Conservation (phyloP, 352 stramenopile genomes). For the Phytophthora cactorum region DNA sequence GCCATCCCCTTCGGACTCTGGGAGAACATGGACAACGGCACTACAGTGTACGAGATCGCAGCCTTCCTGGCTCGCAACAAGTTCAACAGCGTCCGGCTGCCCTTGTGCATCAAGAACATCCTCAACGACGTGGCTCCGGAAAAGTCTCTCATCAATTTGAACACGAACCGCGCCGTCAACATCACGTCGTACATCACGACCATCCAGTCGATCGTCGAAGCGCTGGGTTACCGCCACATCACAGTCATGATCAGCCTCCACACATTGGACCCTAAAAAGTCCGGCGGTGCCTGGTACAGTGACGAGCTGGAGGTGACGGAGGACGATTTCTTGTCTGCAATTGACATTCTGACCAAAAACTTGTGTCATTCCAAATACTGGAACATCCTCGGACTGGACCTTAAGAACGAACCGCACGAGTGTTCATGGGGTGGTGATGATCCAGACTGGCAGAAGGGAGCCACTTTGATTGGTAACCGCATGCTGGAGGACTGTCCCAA, state of each 20-base stretch:
- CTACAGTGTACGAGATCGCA: slow-evolving; percentile 65
- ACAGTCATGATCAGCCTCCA: slow-evolving; percentile 74
- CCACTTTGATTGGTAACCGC: slow-evolving; percentile 58
- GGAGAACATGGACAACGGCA: slow-evolving; percentile 74
- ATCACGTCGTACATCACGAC: slow-evolving; percentile 66
- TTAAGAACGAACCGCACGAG: slow-evolving; percentile 75
- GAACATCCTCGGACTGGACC: slow-evolving; percentile 69
- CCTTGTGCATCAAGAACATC: slow-evolving; percentile 67
- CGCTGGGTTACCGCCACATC: slow-evolving; percentile 64
- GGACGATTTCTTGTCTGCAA: slow-evolving; percentile 55
- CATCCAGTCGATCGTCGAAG: slow-evolving; percentile 60
- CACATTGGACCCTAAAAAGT: slow-evolving; percentile 52
- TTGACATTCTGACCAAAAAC: slow-evolving; percentile 65
- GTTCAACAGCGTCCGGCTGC: slow-evolving; percentile 69
- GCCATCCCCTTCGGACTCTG: slow-evolving; percentile 70
- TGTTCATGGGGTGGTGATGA: slow-evolving; percentile 50
- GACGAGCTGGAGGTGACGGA: slow-evolving; percentile 52
- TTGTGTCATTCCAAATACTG: slow-evolving; percentile 62
- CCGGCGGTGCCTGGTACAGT: slow-evolving; percentile 70
- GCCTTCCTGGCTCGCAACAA: slow-evolving; percentile 72
- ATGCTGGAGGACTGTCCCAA: slow-evolving; percentile 70
- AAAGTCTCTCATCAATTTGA: slow-evolving; percentile 64
- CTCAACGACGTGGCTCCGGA: slow-evolving; percentile 50
- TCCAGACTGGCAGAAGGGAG: slow-evolving; percentile 61
- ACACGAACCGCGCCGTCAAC: slow-evolving; percentile 70